phyloP scores from a whole-genome alignment of 164 flowering plant species.

The Platanus orientalis region DNA sequence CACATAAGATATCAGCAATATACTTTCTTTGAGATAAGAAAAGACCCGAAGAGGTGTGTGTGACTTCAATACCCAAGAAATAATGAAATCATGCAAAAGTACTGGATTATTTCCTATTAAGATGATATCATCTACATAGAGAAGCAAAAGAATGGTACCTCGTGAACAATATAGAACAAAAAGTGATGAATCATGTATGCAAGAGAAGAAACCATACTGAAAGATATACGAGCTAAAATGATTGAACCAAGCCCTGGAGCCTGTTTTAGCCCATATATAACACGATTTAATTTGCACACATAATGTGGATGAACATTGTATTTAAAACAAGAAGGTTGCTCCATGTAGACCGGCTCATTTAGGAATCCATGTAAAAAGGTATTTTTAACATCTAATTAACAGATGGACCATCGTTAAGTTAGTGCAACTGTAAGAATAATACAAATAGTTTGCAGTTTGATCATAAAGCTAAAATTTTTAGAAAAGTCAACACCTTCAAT shows the following conservation, averaged over 20 bases:
- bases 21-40: background rate
- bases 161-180: background rate
- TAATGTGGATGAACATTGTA: background rate
- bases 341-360: slow-evolving; percentile 1
- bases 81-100: background rate
- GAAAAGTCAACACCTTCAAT: background rate
- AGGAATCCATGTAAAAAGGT: too few species aligned
- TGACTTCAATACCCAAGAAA: background rate
- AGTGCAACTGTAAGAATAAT: too few species aligned
- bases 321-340: background rate
- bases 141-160: background rate
- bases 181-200: background rate
- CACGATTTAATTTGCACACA: too few species aligned
- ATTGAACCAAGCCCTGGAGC: background rate
- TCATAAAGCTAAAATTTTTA: background rate
- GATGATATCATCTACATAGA: too few species aligned
- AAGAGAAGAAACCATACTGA: too few species aligned
- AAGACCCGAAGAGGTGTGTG: too few species aligned
- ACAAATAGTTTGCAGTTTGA: background rate
- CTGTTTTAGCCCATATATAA: too few species aligned
- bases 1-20: background rate
- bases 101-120: background rate
- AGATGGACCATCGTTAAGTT: background rate
- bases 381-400: too few species aligned
- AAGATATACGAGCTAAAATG: background rate